Evolutionary conservation across 2,329 filamentous ascomycete genomes (phyloP).

Genomic region (Nothopassalora personata): DNA sequence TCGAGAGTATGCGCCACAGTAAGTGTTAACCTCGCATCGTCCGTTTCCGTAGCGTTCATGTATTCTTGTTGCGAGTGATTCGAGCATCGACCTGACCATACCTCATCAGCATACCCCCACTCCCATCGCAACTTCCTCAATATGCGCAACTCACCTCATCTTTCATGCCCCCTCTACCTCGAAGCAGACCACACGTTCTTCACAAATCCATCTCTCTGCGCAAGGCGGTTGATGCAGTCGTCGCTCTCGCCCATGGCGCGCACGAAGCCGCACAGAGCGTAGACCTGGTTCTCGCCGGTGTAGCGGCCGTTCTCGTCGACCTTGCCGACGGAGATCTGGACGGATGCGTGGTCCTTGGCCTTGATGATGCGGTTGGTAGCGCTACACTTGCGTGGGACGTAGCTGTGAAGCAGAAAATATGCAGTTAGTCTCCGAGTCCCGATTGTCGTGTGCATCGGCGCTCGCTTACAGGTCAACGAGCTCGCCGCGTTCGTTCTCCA

Average conservation of each 20-base stretch:
- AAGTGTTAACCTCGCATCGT: not conserved
- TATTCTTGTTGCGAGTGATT: not conserved
- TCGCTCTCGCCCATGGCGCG: slow-evolving; percentile 97
- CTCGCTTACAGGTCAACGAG: slow-evolving; percentile 91
- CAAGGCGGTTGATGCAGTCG: slow-evolving; percentile 89
- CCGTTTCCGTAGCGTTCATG: not conserved
- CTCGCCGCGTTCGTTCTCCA: slow-evolving; percentile 99
- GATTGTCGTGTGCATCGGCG: slow-evolving; percentile 5
- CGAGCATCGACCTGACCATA: not conserved
- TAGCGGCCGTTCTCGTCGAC: slow-evolving; percentile 98
- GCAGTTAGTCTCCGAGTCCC: slow-evolving; percentile 8
- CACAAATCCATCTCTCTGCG: slow-evolving; percentile 92
- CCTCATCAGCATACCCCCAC: not conserved
- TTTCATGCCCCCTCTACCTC: slow-evolving; percentile 41
- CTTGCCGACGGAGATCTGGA: slow-evolving; percentile 95
- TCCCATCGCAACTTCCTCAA: not conserved
- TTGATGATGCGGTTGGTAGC: slow-evolving; percentile 99
- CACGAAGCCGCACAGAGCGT: slow-evolving; percentile 96
- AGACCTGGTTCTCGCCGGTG: slow-evolving; percentile 95
- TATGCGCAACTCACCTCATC: slow-evolving; percentile 9
- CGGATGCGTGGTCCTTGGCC: slow-evolving; percentile 98
- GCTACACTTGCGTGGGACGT: slow-evolving; percentile 98
- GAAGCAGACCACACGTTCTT: slow-evolving; percentile 91
- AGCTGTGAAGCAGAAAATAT: slow-evolving; percentile 51
- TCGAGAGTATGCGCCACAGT: not conserved